Base-by-base conservation (phyloP, 2,329 filamentous ascomycete genomes). In the Periconia digitata region DNA sequence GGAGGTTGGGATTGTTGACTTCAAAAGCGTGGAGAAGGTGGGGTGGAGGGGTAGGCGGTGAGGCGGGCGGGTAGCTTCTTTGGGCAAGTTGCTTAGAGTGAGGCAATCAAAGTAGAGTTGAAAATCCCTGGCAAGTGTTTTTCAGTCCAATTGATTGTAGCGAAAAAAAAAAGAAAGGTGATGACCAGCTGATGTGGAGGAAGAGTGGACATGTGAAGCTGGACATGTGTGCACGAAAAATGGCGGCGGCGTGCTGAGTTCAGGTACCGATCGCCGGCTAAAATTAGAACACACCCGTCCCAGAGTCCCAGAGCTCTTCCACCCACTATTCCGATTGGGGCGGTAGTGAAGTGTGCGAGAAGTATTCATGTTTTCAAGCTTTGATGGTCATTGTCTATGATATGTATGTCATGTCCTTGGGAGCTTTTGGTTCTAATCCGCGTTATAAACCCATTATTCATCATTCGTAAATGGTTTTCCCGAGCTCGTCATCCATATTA, bases 61-160 rank as follows among this genome's bases (percentile, higher is more conserved):
- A 35, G 42, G 43, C 43, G 43, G 43, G 29, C 18, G 43, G 17
- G n/a, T 45, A 40, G 43, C 43, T 40, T 39, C 8, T 39, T 45
- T 40, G 17, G 36, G 43, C 7, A 8, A 34, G 22, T 32, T n/a
- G 40, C 8, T 29, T 7, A 39, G 16, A 10, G 6, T 38, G 18
- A 15, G 10, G 22, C 13, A 29, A 22, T 45, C 27, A 22, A 17
- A 36, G 29, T 17, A 17, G 38, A 45, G 29, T 39, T 34, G 13
- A 15, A 29, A 29, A 10, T 35, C 4, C 6, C 17, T 39, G 34
- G n/a, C n/a, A n/a, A n/a, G n/a, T n/a, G n/a, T n/a, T n/a, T n/a
- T n/a, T n/a, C 12, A 22, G 5, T 6, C 13, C n/a, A 32, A 36
- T 7, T 27, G 15, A 24, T 23, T 45, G 20, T 45, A 17, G 21